phyloP scores from a whole-genome alignment of 805 yeast genomes.

The Metschnikowia santaceciliae region DNA sequence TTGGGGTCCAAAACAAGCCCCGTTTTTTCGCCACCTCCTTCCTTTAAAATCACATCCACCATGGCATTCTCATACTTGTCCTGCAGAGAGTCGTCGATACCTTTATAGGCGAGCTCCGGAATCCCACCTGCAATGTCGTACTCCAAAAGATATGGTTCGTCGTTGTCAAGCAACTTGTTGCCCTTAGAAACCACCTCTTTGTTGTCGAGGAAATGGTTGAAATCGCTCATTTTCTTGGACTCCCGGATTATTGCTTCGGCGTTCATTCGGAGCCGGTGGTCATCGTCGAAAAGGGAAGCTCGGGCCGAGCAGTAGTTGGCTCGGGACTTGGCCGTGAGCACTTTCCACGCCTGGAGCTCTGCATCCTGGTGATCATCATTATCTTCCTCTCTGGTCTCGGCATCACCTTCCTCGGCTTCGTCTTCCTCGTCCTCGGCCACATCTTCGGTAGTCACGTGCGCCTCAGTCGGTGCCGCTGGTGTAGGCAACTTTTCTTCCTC shows the following conservation, averaged over 20 bases:
- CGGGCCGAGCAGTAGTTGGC: constrained; percentile 72
- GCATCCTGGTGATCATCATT: constrained; percentile 67
- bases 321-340: constrained; percentile 72
- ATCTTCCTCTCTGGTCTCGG: constrained; percentile 28
- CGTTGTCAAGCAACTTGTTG: constrained; percentile 47
- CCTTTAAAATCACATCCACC: constrained; percentile 32
- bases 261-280: constrained; percentile 54
- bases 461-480: constrained; percentile 14
- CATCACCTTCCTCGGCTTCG: constrained; percentile 31
- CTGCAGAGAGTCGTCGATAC: constrained; percentile 44
- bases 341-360: constrained; percentile 80
- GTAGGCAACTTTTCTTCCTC: constrained; percentile 5
- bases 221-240: constrained; percentile 63
- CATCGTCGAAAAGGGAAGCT: constrained; percentile 57
- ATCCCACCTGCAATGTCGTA: constrained; percentile 80
- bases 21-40: constrained; percentile 16
- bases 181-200: constrained; percentile 40
- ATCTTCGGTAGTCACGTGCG: constrained; percentile 11
- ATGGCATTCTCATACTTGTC: constrained; percentile 33
- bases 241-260: constrained; percentile 68
- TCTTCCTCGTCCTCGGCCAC: constrained; percentile 44
- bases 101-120: constrained; percentile 59
- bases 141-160: constrained; percentile 68
- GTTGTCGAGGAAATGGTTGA: constrained; percentile 42
- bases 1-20: constrained; percentile 33